Evolutionary conservation across 1,139 yeast genomes (phyloP), one percentile per base, ranked within the genome.

Genomic region (Arxiozyma bovina): DNA sequence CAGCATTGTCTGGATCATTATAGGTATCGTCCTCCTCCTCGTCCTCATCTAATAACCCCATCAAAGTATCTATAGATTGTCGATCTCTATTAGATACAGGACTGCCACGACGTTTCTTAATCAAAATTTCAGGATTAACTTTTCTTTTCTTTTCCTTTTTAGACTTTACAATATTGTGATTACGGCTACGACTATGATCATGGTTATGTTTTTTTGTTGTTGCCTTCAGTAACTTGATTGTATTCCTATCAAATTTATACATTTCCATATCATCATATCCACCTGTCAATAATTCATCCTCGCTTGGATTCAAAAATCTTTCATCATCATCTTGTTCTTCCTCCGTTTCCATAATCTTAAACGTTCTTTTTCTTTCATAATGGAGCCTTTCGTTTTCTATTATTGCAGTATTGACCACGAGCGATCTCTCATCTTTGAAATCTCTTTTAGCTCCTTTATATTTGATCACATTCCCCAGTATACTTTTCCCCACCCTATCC

Each of bases 391-490:
- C 72, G 51, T 70, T 68, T 46, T 67, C 72, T 12, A 62, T 61
- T 57, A 74, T 70, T 3, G 93, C 91, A 56, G 80, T 79, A 66
- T 87, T 87, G 11, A 72, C 70, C 1, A 86, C 88, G 57, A 78
- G 72, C 48, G 73, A 74, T 66, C 95, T 77, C 53, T 87, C 95
- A 68, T 88, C 96, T 53, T 79, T 80, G 68, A 88, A 88, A 66
- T 87, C 91, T 70, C 96, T 76, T 61, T 78, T 82, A 57, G 81
- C 82, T 3, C 96, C 96, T 58, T 78, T 80, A 66, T 82, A 85
- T 63, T 82, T 83, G 58, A 89, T 86, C 20, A 89, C 86, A 61
- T 86, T 87, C 2, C 96, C 96, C 54, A 89, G 70, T 22, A 89
- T 85, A 61, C 89, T 86, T 67, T 81, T 80, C 0, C 93, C 93